Conservation (phyloP, 2,329 filamentous ascomycete genomes). For the Sporothrix curviconia region DNA sequence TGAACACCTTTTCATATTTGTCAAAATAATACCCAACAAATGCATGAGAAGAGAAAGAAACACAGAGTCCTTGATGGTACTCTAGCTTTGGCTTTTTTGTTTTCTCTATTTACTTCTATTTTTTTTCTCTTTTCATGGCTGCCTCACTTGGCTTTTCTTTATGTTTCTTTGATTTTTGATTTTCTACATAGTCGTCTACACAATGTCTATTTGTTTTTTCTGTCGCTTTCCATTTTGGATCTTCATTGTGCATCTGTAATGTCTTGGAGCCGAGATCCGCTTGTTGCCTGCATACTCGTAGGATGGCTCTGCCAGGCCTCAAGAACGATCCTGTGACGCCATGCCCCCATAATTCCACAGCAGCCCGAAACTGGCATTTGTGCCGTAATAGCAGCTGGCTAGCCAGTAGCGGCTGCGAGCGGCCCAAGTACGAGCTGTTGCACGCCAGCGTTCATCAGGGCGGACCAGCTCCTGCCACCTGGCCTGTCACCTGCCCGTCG, state of each 20-base stretch:
- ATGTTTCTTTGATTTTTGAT: background rate
- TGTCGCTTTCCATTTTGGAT: background rate
- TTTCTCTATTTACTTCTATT: background rate
- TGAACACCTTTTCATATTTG: slow-evolving; percentile 4
- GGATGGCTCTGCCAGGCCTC: too few relatives aligned
- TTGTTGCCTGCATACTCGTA: background rate
- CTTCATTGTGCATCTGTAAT: background rate
- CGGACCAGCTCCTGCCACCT: too few relatives aligned
- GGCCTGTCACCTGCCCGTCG: too few relatives aligned
- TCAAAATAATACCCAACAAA: slow-evolving; percentile 16
- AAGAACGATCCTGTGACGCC: too few relatives aligned
- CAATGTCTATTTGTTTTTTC: background rate
- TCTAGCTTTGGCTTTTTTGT: background rate
- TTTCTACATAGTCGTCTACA: background rate
- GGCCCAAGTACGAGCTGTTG: too few relatives aligned
- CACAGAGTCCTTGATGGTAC: slow-evolving; percentile 1
- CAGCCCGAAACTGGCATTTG: too few relatives aligned
- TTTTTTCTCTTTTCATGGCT: background rate
- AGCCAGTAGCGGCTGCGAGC: too few relatives aligned
- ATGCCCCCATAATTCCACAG: too few relatives aligned
- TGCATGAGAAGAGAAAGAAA: slow-evolving; percentile 5
- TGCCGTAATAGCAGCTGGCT: too few relatives aligned
- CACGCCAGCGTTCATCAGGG: too few relatives aligned
- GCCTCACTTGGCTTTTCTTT: background rate
- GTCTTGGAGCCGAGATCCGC: background rate